phyloP scores from a whole-genome alignment of 1,284 basidiomycete species.

The Cystobasidiaceae sp. region DNA sequence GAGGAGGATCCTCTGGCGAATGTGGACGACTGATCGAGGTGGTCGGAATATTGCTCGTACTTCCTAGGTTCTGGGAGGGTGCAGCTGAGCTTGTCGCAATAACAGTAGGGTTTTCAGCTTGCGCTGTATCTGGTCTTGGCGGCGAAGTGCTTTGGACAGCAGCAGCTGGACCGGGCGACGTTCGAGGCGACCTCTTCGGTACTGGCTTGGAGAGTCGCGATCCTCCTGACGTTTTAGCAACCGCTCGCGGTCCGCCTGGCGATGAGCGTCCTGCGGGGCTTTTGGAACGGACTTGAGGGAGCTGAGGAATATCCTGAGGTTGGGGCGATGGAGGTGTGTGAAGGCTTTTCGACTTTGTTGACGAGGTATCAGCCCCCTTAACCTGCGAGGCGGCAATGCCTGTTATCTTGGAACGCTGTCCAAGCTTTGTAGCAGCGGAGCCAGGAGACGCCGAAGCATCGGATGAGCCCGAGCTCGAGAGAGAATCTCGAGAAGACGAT shows the following conservation, averaged over 20 bases:
- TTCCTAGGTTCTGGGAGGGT: too few species aligned
- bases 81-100: not conserved
- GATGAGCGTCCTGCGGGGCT: not conserved
- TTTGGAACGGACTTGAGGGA: not conserved
- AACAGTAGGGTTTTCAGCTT: not conserved
- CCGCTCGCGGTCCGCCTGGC: not conserved
- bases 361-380: too few species aligned
- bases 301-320: not conserved
- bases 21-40: not conserved
- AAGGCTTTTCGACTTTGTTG: too few species aligned
- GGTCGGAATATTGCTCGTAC: too few species aligned
- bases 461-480: too few species aligned
- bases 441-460: too few species aligned
- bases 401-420: too few species aligned
- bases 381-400: too few species aligned
- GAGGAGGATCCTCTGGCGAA: too few species aligned
- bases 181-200: slow-evolving; percentile 1
- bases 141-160: not conserved
- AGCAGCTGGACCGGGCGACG: not conserved
- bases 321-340: not conserved
- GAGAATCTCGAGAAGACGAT: too few species aligned
- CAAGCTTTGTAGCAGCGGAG: too few species aligned
- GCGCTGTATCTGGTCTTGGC: not conserved
- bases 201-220: slow-evolving; percentile 11
- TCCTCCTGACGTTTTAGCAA: slow-evolving; percentile 23